Base-by-base conservation (phyloP, 768 basidiomycete genomes). In the Harrya chromipes region DNA sequence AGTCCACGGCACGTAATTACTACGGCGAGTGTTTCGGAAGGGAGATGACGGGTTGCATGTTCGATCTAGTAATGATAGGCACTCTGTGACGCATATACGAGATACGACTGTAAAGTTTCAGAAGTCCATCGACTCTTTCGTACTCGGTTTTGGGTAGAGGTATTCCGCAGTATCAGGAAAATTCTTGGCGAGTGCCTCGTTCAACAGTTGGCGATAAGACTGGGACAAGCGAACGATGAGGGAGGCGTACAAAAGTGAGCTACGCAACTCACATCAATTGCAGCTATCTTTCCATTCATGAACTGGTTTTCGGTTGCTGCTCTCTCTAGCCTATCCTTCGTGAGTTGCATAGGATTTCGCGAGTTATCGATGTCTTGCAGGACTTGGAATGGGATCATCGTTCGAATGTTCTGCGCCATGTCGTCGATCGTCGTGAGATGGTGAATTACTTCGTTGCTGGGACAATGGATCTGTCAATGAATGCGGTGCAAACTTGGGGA, bases 221-320 rank as follows among this genome's bases (percentile, higher is more conserved):
- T 90, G 49, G 43, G 17, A 38, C 6, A 45, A 45, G 36, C 23
- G 21, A 42, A 40, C 1, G 54, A 54, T 52, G 47, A 47, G 48
- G 26, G 11, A 27, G 13, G 19, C 1, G 27, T 40, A 46, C 16
- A 27, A 37, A 26, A 26, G 16, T n/a, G 27, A 10, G 50, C 21
- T 39, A 38, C 37, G 31, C 37, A 29, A 58, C 80, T 58, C 54
- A 89, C 88, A 47, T 82, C 78, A 23, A 93, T 78, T 1, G 89
- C 90, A 39, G 78, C 76, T 34, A 93, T 87, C 63, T 92, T 91
- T 24, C 87, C 90, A 60, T 92, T 90, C 85, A 90, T 89, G 56
- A 90, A 92, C 61, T 91, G 90, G 62, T 93, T 93, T 70, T 93
- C 91, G 3, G 87, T 87, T 26, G 90, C 88, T 0, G 88, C 82